Conservation (phyloP, 2,329 filamentous ascomycete genomes). For the Beauveria sp. region DNA sequence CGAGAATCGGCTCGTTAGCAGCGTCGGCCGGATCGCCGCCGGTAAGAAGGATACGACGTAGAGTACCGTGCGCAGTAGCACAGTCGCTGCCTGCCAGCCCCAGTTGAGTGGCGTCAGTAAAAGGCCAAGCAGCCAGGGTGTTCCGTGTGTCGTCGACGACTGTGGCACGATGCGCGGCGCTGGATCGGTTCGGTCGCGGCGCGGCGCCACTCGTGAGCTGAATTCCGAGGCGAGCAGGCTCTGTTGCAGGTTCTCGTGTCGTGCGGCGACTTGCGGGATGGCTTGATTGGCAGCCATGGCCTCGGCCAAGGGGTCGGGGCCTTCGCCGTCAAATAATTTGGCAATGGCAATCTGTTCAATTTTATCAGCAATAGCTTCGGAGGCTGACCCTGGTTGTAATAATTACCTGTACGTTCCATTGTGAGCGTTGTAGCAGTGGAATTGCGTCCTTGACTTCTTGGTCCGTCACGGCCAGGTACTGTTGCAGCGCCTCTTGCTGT, state of each 20-base stretch:
- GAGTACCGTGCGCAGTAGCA: constrained; percentile 63
- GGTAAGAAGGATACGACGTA: constrained; percentile 78
- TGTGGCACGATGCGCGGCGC: constrained; percentile 82
- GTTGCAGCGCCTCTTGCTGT: constrained; percentile 79
- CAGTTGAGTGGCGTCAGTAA: constrained; percentile 76
- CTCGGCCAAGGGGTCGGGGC: constrained; percentile 72
- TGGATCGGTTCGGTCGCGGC: constrained; percentile 42
- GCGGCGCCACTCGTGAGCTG: constrained; percentile 18
- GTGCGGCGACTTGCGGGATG: constrained; percentile 53
- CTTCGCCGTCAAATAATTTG: constrained; percentile 96
- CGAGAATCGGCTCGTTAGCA: constrained; percentile 45
- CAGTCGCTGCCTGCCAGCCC: constrained; percentile 63
- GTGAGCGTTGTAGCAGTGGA: constrained; percentile 70
- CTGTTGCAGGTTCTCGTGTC: constrained; percentile 69
- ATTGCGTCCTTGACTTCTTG: constrained; percentile 72
- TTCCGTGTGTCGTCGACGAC: constrained; percentile 57
- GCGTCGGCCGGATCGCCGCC: constrained; percentile 48
- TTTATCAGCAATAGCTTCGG: neutral
- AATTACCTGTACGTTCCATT: constrained; percentile 88
- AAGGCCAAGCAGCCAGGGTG: constrained; percentile 69
- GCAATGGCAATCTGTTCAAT: constrained; percentile 77
- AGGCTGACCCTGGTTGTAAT: too few species aligned
- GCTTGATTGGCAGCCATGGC: constrained; percentile 53
- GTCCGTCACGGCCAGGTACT: constrained; percentile 81
- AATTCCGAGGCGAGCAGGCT: constrained; percentile 35